These are phyloP conservation scores for Chytridium lagenaria DNA, from an alignment of 371 early-diverging fungal genomes.

Conservation along the genomic window DNA sequence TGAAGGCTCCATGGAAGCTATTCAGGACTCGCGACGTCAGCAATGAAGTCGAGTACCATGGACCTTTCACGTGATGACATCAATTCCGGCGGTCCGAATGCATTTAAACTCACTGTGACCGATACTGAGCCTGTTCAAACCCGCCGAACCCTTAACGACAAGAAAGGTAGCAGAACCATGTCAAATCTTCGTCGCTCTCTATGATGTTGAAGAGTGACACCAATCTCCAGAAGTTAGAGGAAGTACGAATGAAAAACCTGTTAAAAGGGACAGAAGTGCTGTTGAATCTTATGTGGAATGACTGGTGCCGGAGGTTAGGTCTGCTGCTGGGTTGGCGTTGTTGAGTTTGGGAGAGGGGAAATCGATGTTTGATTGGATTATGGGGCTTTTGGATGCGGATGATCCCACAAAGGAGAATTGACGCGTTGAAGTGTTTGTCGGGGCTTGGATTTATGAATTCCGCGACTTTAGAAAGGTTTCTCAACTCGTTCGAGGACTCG, in stretches of 20 bases:
- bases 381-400: slow-evolving; percentile 33
- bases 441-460: slow-evolving; percentile 38
- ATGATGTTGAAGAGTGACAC: slow-evolving; percentile 9
- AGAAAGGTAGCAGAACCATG: background rate
- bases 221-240: background rate
- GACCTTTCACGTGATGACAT: slow-evolving; percentile 24
- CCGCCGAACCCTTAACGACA: too few relatives aligned
- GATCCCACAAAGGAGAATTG: slow-evolving; percentile 49
- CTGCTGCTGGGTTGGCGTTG: slow-evolving; percentile 39
- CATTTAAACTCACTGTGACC: slow-evolving; percentile 5
- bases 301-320: slow-evolving; percentile 51
- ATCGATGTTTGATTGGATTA: slow-evolving; percentile 45
- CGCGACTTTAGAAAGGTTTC: slow-evolving; percentile 28
- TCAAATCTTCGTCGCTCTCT: background rate
- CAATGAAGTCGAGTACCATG: background rate
- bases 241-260: slow-evolving; percentile 1
- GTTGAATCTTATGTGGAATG: slow-evolving; percentile 54
- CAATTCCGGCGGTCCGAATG: background rate
- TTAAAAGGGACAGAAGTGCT: slow-evolving; percentile 35
- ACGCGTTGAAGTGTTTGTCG: slow-evolving; percentile 44
- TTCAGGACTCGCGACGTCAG: background rate
- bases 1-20: background rate
- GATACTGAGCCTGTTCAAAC: too few relatives aligned
- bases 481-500: slow-evolving; percentile 45
- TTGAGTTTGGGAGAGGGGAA: slow-evolving; percentile 41